phyloP scores from a whole-genome alignment of 139 green algal species.

The Ulvella scutata region DNA sequence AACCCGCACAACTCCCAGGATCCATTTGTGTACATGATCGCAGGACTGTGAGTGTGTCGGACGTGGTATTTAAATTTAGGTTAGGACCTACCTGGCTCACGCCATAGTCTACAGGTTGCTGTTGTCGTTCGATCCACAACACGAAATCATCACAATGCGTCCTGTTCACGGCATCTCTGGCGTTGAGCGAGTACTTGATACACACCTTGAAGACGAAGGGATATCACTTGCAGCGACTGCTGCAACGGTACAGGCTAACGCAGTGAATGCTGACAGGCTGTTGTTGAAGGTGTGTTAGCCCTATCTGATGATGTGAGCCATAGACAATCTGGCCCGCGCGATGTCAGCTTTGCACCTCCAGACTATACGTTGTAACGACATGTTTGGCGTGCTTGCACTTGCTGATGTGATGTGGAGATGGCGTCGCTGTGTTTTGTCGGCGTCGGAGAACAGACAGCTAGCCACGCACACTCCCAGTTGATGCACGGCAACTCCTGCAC shows the following conservation, averaged over 20 bases:
- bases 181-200: neutral
- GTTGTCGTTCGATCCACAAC: too few relatives aligned
- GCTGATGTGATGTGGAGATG: too few relatives aligned
- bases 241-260: neutral
- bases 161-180: neutral
- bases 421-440: too few relatives aligned
- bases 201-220: neutral
- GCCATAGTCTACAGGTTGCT: too few relatives aligned
- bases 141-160: neutral
- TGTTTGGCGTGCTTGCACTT: neutral
- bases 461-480: too few relatives aligned
- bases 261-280: neutral
- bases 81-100: too few relatives aligned
- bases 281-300: neutral
- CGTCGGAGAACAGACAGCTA: too few relatives aligned
- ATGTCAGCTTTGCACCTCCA: neutral
- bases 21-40: too few relatives aligned
- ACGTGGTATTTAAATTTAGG: too few relatives aligned
- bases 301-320: neutral
- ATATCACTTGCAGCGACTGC: neutral
- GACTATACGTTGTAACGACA: neutral
- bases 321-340: neutral
- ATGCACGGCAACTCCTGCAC: too few relatives aligned
- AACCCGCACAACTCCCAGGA: too few relatives aligned
- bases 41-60: too few relatives aligned